Base-by-base conservation (phyloP, 768 basidiomycete genomes). In the Stropharia rugosoannulata region DNA sequence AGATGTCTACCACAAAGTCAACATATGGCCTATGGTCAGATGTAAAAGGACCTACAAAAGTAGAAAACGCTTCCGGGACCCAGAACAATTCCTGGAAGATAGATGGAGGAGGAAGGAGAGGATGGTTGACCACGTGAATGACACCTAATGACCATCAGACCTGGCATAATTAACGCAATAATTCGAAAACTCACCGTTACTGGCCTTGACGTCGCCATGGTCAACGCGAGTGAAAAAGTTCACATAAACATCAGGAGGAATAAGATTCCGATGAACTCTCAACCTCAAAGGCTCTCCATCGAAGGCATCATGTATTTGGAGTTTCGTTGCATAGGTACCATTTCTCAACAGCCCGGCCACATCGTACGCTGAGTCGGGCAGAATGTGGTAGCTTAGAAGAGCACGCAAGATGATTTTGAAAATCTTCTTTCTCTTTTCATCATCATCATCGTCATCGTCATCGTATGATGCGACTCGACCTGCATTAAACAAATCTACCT, bases 311-410 rank as follows among this genome's bases (percentile, higher is more conserved):
- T 66, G 60, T 6, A 81, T 68, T 7, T 69, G 67, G 27, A 85
- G 68, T 29, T 74, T 70, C 1, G 81, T 82, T 7, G 80, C 71
- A 49, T 77, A 78, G 0, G 86, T 88, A 5, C 75, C 76, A 65
- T 86, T 85, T 61, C 74, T 69, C 8, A 75, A 74, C 16, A 87
- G 74, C 11, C 73, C 71, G 12, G 59, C 54, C 1, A 69, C 64
- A 53, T 74, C 68, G 25, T 62, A 56, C 68, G 68, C 49, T 68
- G 69, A 51, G 66, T 60, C 25, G 18, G 79, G 78, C 8, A 89
- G 68, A 43, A 80, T 78, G 64, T 84, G 84, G 67, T 85, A 89
- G 18, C 76, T 72, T 16, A 86, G 67, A 29, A 87, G 75, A 40
- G 78, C 77, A 13, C 73, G 76, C 27, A 86, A 62, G 56, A 88